Evolutionary conservation across 1,284 basidiomycete species (phyloP), one percentile per base, ranked within the genome.

Genomic region (Sporisorium sorghi): DNA sequence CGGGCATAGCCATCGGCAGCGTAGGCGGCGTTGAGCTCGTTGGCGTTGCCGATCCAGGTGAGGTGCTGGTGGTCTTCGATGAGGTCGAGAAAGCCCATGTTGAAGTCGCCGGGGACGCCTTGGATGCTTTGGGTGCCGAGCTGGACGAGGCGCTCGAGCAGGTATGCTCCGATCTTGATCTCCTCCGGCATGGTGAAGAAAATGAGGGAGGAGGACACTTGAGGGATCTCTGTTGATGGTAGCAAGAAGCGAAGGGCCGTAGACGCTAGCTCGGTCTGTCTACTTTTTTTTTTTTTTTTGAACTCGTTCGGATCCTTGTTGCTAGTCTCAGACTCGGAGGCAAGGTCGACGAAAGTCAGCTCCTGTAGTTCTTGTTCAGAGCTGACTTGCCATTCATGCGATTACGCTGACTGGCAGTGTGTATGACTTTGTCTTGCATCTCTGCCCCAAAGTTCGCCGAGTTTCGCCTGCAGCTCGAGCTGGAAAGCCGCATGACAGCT

Each of bases 1-100:
- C 94, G 89, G 30, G 94, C 92, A 82, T 97, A 97, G 21, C 94
- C 95, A 82, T 98, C 94, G 0, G 92, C 92, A n/a, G 93, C 93
- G 84, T 97, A 97, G 0, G 93, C 72, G 0, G 85, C 83, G 55
- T 85, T 86, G 53, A 83, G 75, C 87, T 85, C 93, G 85, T 94
- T 93, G 14, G 79, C 74, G 69, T 81, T 83, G 23, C 94, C 95
- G 37, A 69, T 88, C 95, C 95, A 97, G 23, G 92, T 86, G 44
- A 97, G 89, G 11, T 85, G 87, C 3, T 89, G 87, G 81, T 93
- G 89, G 73, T 92, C 91, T 85, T 97, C 94, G 67, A 96, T 88
- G 58, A 92, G 89, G 85, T 97, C 94, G 35, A 88, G 85, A 49
- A 87, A 85, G 12, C 78, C 77, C 74, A 97, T 89, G 85, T 96